Evolutionary conservation across 2,329 filamentous ascomycete species (phyloP), one percentile per base, ranked within the genome.

Genomic region (Penicillium sp.): DNA sequence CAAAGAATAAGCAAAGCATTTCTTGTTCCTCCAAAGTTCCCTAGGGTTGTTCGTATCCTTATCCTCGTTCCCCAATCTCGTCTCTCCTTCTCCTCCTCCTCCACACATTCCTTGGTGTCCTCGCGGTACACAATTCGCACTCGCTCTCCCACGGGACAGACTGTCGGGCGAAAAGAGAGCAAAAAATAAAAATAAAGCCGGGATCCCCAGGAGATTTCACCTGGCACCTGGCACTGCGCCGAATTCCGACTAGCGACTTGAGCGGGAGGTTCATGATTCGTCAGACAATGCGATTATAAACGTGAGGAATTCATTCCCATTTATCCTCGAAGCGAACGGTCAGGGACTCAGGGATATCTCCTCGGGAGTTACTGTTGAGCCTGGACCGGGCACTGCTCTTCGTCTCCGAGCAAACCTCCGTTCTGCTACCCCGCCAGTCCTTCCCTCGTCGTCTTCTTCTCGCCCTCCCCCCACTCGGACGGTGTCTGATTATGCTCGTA

Each of bases 201-300:
- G 35, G 19, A 49, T 49, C n/a, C 19, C 18, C 16, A 27, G 33
- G 27, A 6, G 13, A 35, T 49, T 39, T 19, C 31, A 31, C 41
- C 18, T 31, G 6, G 10, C 22, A 46, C 53, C 55, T 54, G 62
- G 54, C 55, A 46, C 54, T 59, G 40, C 52, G 55, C 57, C 44
- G 24, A 55, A 56, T 16, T 56, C 46, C 60, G 60, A 63, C 64
- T 64, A 66, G 59, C 43, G 50, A 56, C 50, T 14, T 60, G 55
- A 61, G 64, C 57, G 61, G 60, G n/a, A n/a, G 35, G 46, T 49
- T 39, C 52, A 58, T 66, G 60, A 55, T 69, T 63, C 60, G 61
- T 60, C 56, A 57, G 50, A 41, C 39, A 36, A 60, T 61, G 53
- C 51, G 22, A 57, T 59, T 52, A 58, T 56, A 52, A 56, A 49